Conservation (phyloP, 768 basidiomycete genomes). For the Sporobolomyces roseus region DNA sequence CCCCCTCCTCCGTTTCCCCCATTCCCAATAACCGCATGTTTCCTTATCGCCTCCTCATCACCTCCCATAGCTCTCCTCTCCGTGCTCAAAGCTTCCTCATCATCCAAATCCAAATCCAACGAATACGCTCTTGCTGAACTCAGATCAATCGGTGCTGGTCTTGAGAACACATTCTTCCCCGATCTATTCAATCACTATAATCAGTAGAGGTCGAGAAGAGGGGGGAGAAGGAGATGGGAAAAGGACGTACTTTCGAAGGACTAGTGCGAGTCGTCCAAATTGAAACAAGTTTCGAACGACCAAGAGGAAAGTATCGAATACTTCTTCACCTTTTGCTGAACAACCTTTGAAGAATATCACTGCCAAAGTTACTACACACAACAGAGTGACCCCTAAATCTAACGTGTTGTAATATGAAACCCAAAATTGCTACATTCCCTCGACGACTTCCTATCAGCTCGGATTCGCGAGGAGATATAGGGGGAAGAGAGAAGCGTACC, state of each 20-base stretch:
- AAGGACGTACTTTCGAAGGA: constrained; percentile 83
- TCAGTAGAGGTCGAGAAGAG: neutral
- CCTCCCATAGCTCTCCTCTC: constrained; percentile 39
- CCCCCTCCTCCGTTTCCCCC: neutral
- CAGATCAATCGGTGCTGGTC: constrained; percentile 51
- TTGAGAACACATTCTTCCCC: constrained; percentile 51
- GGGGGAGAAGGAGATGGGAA: neutral
- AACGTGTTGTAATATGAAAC: constrained; percentile 56
- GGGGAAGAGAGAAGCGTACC: constrained; percentile 52
- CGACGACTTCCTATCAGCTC: neutral
- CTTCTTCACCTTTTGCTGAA: constrained; percentile 85
- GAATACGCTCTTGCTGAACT: constrained; percentile 50
- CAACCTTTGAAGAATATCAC: constrained; percentile 85
- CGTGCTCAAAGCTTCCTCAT: constrained; percentile 48
- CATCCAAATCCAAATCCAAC: constrained; percentile 52
- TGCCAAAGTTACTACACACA: constrained; percentile 83
- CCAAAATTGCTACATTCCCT: constrained; percentile 77
- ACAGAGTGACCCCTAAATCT: constrained; percentile 60
- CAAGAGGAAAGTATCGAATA: constrained; percentile 85
- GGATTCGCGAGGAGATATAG: neutral
- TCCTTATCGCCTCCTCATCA: constrained; percentile 30
- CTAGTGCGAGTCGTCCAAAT: constrained; percentile 62
- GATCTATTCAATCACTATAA: neutral
- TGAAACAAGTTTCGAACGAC: constrained; percentile 82
- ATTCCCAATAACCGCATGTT: constrained; percentile 5